Conservation (phyloP, 352 stramenopile genomes). For the Phytophthora pseudosyringae region DNA sequence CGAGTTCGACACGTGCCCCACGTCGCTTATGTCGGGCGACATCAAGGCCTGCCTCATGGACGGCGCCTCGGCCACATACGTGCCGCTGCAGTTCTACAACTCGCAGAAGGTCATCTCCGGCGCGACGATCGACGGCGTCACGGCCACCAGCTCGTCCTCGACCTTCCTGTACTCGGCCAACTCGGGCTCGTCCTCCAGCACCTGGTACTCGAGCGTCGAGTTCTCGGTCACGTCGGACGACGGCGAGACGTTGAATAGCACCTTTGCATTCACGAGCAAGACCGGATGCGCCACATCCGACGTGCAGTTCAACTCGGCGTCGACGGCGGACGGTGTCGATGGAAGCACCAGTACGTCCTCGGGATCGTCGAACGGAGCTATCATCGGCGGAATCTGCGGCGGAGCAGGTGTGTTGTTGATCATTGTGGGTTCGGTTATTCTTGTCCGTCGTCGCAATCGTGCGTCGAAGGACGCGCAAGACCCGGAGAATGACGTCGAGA, state of each 20-base stretch:
- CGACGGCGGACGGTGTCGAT: conserved; percentile 53
- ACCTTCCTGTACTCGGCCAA: conserved; percentile 72
- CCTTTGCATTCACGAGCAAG: conserved; percentile 62
- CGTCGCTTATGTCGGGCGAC: conserved; percentile 63
- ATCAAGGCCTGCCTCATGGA: conserved; percentile 88
- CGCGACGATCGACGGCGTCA: conserved; percentile 64
- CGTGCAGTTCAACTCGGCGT: conserved; percentile 73
- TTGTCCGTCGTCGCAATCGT: conserved; percentile 65
- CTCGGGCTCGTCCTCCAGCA: conserved; percentile 45
- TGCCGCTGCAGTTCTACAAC: conserved; percentile 87
- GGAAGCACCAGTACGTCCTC: conserved; percentile 22
- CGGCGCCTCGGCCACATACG: conserved; percentile 76
- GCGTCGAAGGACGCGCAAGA: conserved; percentile 40
- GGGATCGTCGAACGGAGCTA: conserved; percentile 32
- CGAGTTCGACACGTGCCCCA: conserved; percentile 66
- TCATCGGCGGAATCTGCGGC: conserved; percentile 52
- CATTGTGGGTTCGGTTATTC: conserved; percentile 73
- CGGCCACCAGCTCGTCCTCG: conserved; percentile 54
- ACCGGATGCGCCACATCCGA: conserved; percentile 66
- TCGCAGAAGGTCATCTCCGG: conserved; percentile 71
- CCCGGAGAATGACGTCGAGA: conserved; percentile 54
- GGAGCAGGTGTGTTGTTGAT: conserved; percentile 57
- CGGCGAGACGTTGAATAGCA: conserved; percentile 57
- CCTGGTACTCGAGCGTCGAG: conserved; percentile 69
- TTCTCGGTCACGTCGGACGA: conserved; percentile 66